Base-by-base conservation (phyloP, 2,329 filamentous ascomycete genomes). In the Aspergillus sp. region DNA sequence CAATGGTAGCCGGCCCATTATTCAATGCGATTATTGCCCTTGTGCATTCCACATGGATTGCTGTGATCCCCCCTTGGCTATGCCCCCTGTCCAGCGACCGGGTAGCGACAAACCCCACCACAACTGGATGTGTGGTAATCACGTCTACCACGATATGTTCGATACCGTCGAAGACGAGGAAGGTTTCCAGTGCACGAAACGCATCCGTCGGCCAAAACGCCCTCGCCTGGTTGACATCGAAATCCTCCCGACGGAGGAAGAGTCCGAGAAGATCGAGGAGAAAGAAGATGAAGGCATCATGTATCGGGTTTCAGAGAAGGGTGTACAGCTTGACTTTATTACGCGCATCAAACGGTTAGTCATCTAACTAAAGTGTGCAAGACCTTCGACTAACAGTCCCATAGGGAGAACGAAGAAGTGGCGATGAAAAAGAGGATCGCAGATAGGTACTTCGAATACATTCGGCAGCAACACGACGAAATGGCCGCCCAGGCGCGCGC, bases 41-140 rank as follows among this genome's bases (percentile, higher is more conserved):
- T 80, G 90, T 32, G 82, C 86, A 65, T 99, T 92, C 88, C 94
- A 99, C 74, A 78, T 96, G 47, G 93, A 97, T 71, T 99, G 94
- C 72, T 77, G 95, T 14, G 86, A 95, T 66, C 89, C 90, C 24
- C 92, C 93, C 32, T 75, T 92, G 65, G 85, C 91, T 32, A 84
- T 88, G 50, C 88, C 90, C 36, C 92, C 92, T 10, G 81, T 85
- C 49, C 74, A 76, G 53, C 69, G 67, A 42, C 57, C 57, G 51
- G 68, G 58, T 67, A 80, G 63, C 47, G 77, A 77, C 59, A 77
- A 77, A 47, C 79, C 87, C 47, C 84, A 86, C 44, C 76, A 78
- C 64, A 87, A 85, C 50, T 99, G 91, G 90, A 87, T 85, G 71
- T 99, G 94, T 67, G 93, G 93, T 46, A 85, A 88, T 58, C 94